phyloP scores from a whole-genome alignment of 2,329 filamentous ascomycete genomes.

The Aspergillus sclerotialis region DNA sequence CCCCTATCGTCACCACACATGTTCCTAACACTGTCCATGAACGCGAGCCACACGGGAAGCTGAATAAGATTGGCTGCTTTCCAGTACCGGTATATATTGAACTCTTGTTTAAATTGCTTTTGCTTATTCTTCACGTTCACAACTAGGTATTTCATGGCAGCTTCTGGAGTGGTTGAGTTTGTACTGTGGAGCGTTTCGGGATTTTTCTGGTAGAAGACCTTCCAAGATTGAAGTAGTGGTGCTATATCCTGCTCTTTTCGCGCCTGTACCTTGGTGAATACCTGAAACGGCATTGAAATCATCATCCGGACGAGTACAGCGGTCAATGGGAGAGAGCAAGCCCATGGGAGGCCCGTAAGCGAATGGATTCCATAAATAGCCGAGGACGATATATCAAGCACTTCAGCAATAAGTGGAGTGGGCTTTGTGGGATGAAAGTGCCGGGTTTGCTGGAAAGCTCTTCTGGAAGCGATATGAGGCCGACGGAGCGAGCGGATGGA shows the following conservation, averaged over 20 bases:
- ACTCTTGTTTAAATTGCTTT: constrained; percentile 25
- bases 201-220: constrained; percentile 10
- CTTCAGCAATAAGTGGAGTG: constrained; percentile 35
- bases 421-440: constrained; percentile 46
- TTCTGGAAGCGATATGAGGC: constrained; percentile 2
- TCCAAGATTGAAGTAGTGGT: constrained; percentile 38
- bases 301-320: constrained; percentile 45
- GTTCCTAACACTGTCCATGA: constrained; percentile 42
- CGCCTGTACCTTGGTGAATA: constrained; percentile 35
- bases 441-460: constrained; percentile 26
- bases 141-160: constrained; percentile 9
- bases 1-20: constrained; percentile 41
- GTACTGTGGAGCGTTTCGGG: constrained; percentile 8
- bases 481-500: constrained; percentile 4
- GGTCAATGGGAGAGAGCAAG: constrained; percentile 46
- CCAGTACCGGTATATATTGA: constrained; percentile 28
- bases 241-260: constrained; percentile 35
- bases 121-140: constrained; percentile 18
- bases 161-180: not conserved
- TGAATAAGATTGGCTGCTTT: constrained; percentile 29
- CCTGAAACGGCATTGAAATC: constrained; percentile 42
- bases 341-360: constrained; percentile 47
- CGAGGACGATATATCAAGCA: constrained; percentile 38
- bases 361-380: constrained; percentile 47
- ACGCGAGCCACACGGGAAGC: constrained; percentile 40